Percentiles rank a stretch among this genome's conserved stretches.
These are phyloP conservation scores for Nymphaea colorata DNA, from an alignment of 164 flowering plant species.

Conservation along the genomic window DNA sequence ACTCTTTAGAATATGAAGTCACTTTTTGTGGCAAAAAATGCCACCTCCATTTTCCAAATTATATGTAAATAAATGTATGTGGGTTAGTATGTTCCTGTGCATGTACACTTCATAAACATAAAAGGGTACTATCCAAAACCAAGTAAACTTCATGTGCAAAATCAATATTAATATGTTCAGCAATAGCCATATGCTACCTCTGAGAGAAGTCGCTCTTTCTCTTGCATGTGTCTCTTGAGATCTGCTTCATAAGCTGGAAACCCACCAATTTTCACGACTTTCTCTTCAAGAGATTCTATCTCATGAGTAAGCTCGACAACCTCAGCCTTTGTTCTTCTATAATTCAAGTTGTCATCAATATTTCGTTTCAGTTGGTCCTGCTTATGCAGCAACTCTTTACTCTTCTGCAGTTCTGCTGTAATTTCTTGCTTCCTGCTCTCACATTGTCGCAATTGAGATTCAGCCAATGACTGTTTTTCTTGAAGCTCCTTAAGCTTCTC, in stretches of 20 bases:
- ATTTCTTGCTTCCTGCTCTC: constrained; percentile 45
- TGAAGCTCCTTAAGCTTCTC: constrained; percentile 61
- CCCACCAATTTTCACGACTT: constrained; percentile 55
- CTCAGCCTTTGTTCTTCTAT: constrained; percentile 63
- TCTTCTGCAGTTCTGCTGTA: constrained; percentile 39
- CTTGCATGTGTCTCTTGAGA: constrained; percentile 40
- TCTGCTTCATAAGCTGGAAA: constrained; percentile 50
- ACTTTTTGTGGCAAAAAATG: too few species aligned
- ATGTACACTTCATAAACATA: too few species aligned
- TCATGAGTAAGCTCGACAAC: constrained; percentile 59
- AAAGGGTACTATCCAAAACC: too few species aligned
- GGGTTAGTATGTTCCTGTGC: too few species aligned
- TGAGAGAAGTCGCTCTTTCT: constrained; percentile 31
- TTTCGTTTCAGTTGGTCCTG: constrained; percentile 65
- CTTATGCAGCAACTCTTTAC: constrained; percentile 39
- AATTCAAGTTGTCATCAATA: constrained; percentile 78
- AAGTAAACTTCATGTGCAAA: too few species aligned
- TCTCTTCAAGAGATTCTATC: constrained; percentile 69
- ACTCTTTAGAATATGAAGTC: too few species aligned
- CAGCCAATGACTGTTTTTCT: constrained; percentile 43
- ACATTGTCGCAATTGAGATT: constrained; percentile 48
- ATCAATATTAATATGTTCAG: too few species aligned
- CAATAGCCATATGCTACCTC: too few species aligned
- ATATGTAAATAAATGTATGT: too few species aligned
- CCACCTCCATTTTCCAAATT: too few species aligned